These are phyloP conservation scores for Dryas alaskensis DNA, from an alignment of 306 rosid genomes.

Conservation along the genomic window DNA sequence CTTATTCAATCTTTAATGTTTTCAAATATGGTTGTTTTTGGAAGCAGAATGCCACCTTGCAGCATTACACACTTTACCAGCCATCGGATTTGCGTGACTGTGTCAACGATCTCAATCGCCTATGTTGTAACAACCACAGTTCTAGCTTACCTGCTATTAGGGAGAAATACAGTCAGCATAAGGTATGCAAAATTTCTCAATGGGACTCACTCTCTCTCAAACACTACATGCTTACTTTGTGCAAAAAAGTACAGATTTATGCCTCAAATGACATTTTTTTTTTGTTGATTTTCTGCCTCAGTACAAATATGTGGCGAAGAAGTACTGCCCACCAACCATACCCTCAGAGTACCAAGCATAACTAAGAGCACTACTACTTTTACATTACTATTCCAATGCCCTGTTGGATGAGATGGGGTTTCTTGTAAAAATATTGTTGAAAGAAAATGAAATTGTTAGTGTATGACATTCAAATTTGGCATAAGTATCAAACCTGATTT, in stretches of 20 bases:
- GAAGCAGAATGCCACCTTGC: conserved; percentile 52
- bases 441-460: too few relatives aligned
- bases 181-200: conserved; percentile 28
- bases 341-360: conserved; percentile 62
- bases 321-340: conserved; percentile 63
- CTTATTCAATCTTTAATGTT: neutral
- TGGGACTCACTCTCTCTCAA: neutral
- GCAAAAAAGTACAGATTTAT: neutral
- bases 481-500: too few relatives aligned
- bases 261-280: neutral
- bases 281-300: conserved; percentile 34
- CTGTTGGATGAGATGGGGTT: conserved; percentile 36
- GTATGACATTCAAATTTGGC: too few relatives aligned
- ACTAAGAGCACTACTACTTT: conserved; percentile 22
- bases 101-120: conserved; percentile 47
- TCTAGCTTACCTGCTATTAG: conserved; percentile 55
- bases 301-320: conserved; percentile 89
- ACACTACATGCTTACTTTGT: too few relatives aligned
- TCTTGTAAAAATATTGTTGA: conserved; percentile 7
- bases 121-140: conserved; percentile 33
- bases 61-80: conserved; percentile 53
- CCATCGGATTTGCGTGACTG: conserved; percentile 40
- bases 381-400: conserved; percentile 33
- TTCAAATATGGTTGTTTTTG: neutral
- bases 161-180: conserved; percentile 62